These are phyloP conservation scores for Escallonia rubra DNA, from an alignment of 129 eudicot species.

Conservation along the genomic window DNA sequence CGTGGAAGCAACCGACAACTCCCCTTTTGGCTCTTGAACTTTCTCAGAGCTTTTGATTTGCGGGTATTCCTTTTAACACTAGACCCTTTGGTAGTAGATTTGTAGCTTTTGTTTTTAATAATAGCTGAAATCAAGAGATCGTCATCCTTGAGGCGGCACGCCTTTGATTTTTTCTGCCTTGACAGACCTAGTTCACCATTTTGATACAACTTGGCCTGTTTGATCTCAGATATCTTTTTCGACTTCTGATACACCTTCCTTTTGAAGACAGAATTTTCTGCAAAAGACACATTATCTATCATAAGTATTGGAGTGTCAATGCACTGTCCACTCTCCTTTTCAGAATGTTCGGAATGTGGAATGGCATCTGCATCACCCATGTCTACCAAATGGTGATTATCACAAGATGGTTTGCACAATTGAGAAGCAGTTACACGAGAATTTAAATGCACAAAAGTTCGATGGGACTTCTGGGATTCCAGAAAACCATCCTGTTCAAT, in stretches of 20 bases:
- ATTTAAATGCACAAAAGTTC: background rate
- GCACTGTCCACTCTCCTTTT: background rate
- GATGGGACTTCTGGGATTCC: background rate
- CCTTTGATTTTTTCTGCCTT: constrained; percentile 34
- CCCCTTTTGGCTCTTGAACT: constrained; percentile 65
- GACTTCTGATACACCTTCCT: constrained; percentile 26
- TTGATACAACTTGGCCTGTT: background rate
- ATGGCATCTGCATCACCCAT: no score
- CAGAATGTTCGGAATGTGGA: no score
- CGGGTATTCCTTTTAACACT: constrained; percentile 15
- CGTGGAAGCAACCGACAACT: constrained; percentile 74
- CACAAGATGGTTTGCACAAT: no score
- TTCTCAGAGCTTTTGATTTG: constrained; percentile 42
- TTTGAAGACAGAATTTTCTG: background rate
- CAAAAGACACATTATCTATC: constrained; percentile 1
- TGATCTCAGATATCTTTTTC: constrained; percentile 23
- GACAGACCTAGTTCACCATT: no score
- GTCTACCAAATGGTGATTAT: no score
- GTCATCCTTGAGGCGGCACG: constrained; percentile 54
- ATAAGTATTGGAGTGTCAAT: background rate
- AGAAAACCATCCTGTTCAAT: background rate
- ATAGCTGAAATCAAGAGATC: constrained; percentile 88
- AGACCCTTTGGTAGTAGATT: background rate
- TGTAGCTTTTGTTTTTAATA: constrained; percentile 37
- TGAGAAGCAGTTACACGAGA: background rate